A percentile compares a stretch with the other conserved stretches of the same genome.
These are phyloP conservation scores for Ascosphaera pollenicola DNA, from an alignment of 2,329 filamentous ascomycete species.

Conservation along the genomic window DNA sequence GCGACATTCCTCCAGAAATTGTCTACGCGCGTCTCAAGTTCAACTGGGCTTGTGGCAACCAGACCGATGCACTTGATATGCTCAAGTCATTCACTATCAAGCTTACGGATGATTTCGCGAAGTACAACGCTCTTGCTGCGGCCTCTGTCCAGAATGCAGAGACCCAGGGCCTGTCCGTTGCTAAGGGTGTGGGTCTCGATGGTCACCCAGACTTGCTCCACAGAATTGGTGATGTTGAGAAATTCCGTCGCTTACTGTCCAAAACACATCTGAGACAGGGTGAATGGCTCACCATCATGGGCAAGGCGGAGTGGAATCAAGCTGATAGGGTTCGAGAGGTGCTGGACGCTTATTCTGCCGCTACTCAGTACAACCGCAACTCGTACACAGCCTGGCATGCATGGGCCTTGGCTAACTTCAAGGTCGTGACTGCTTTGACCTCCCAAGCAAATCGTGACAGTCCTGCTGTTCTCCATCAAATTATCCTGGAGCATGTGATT, in stretches of 20 bases:
- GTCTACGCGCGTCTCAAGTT: conserved; percentile 96
- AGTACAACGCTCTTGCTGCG: conserved; percentile 19
- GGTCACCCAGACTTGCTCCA: conserved; percentile 18
- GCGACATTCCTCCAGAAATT: conserved; percentile 43
- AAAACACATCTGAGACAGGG: conserved; percentile 94
- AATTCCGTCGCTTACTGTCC: conserved; percentile 51
- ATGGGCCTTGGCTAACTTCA: conserved; percentile 95
- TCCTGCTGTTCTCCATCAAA: conserved; percentile 36
- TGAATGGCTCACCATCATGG: conserved; percentile 77
- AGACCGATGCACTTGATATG: conserved; percentile 37
- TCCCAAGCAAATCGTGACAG: conserved; percentile 39
- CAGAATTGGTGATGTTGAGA: conserved; percentile 27
- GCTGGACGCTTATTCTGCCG: conserved; percentile 70
- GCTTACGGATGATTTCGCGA: conserved; percentile 35
- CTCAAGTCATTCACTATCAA: conserved; percentile 39
- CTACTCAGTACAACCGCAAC: conserved; percentile 77
- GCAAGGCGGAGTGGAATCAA: conserved; percentile 65
- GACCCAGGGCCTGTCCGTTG: conserved; percentile 20
- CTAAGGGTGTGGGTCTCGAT: conserved; percentile 25
- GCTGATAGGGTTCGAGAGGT: conserved; percentile 72
- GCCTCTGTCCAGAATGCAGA: conserved; percentile 14
- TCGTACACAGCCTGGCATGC: conserved; percentile 99
- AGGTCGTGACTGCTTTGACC: conserved; percentile 72
- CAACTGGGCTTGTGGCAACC: conserved; percentile 66
- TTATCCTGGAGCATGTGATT: conserved; percentile 72